phyloP scores from a whole-genome alignment of 371 early-diverging fungal genomes.

The Phascolomyces articulosus region DNA sequence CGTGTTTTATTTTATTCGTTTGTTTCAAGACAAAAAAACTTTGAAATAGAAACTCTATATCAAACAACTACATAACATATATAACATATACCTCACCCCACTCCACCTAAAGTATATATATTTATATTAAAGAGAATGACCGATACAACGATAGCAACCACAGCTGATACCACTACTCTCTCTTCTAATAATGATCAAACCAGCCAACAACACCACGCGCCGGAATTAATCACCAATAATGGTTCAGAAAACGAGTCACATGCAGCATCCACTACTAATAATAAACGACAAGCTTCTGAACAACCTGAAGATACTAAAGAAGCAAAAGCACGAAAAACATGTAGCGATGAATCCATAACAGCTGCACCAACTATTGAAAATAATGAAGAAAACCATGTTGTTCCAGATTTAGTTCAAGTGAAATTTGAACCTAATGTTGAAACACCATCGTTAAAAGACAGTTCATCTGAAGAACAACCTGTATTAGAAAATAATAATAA shows the following conservation, averaged over 20 bases:
- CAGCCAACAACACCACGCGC: neutral
- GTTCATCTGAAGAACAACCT: neutral
- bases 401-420: neutral
- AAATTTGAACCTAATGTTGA: slow-evolving; percentile 5
- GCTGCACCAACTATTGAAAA: too few relatives aligned
- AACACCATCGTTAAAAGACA: neutral
- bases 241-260: slow-evolving; percentile 21
- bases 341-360: neutral
- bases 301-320: slow-evolving; percentile 19
- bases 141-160: too few relatives aligned
- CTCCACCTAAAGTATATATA: too few relatives aligned
- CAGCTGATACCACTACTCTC: too few relatives aligned
- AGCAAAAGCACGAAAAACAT: slow-evolving; percentile 23
- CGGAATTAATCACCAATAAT: neutral
- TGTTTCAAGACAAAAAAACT: too few relatives aligned
- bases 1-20: too few relatives aligned
- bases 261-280: neutral
- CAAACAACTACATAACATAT: too few relatives aligned
- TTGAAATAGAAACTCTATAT: too few relatives aligned
- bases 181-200: slow-evolving; percentile 11
- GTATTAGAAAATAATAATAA: neutral
- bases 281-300: slow-evolving; percentile 21
- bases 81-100: too few relatives aligned
- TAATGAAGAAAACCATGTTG: neutral
- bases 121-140: too few relatives aligned